These are phyloP conservation scores for Bipolaris sorokiniana DNA, from an alignment of 2,329 filamentous ascomycete genomes.

Conservation along the genomic window DNA sequence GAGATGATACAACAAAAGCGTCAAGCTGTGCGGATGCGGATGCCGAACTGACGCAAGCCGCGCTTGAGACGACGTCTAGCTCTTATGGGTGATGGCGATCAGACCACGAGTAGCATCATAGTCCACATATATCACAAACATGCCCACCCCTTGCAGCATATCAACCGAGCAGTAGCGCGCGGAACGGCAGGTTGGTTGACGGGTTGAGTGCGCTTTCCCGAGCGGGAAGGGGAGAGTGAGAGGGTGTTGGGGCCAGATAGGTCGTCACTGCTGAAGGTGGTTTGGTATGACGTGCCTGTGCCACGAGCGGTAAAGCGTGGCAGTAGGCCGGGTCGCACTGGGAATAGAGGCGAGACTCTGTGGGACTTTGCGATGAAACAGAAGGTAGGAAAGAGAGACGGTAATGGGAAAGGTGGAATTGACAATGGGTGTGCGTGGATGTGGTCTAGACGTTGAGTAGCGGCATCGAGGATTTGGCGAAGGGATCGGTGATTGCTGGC, in stretches of 20 bases:
- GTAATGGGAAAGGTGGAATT: not conserved
- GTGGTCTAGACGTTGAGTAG: conserved; percentile 10
- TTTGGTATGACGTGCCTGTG: conserved; percentile 18
- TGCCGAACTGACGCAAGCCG: conserved; percentile 2
- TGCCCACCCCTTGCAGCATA: conserved; percentile 1
- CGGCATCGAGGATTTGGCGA: conserved; percentile 11
- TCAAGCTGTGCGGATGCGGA: not conserved
- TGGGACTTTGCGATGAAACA: not conserved
- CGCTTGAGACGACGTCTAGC: not conserved
- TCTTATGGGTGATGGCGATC: conserved; percentile 3
- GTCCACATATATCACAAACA: conserved; percentile 6
- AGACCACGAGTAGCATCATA: conserved; percentile 7
- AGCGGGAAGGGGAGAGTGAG: not conserved
- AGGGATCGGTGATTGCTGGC: conserved; percentile 3
- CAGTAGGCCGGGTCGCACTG: not conserved
- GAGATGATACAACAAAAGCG: not conserved
- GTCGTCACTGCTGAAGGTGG: conserved; percentile 10
- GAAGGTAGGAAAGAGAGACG: not conserved
- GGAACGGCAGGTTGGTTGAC: not conserved
- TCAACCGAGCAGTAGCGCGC: not conserved
- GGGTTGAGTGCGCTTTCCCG: not conserved
- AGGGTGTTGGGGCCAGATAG: conserved; percentile 8
- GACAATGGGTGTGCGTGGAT: not conserved
- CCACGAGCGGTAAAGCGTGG: conserved; percentile 11
- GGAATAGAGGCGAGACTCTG: not conserved